These are phyloP conservation scores for Spatholobus suberectus DNA, from an alignment of 306 rosid genomes.

Conservation along the genomic window DNA sequence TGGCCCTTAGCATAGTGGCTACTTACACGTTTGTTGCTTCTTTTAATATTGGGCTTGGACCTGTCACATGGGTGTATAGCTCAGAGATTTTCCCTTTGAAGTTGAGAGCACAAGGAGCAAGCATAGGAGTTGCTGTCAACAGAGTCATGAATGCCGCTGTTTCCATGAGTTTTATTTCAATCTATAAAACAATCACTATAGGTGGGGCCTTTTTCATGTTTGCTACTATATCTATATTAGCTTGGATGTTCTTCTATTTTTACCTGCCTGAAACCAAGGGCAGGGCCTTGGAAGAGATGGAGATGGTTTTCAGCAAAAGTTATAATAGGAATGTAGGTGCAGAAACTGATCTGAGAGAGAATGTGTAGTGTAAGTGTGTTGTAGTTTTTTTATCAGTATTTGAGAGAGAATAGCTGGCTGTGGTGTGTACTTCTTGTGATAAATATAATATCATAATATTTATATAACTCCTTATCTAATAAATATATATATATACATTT, in stretches of 20 bases:
- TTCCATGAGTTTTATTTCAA: constrained; percentile 65
- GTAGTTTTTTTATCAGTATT: background rate
- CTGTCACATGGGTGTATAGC: constrained; percentile 77
- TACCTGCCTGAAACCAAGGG: constrained; percentile 81
- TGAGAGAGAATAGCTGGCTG: background rate
- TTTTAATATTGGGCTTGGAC: constrained; percentile 72
- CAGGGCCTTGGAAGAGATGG: constrained; percentile 77
- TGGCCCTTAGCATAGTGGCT: constrained; percentile 52
- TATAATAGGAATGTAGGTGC: background rate
- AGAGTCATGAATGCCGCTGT: constrained; percentile 62
- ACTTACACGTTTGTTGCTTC: constrained; percentile 59
- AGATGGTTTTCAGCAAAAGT: constrained; percentile 52
- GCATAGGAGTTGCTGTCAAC: constrained; percentile 76
- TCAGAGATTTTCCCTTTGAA: constrained; percentile 75
- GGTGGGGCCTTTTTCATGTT: constrained; percentile 81
- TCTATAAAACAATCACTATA: constrained; percentile 67
- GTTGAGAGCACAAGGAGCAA: constrained; percentile 71
- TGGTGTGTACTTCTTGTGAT: background rate
- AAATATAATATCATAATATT: background rate
- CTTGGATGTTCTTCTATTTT: constrained; percentile 66
- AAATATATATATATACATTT: too few relatives aligned
- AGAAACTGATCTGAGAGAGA: background rate
- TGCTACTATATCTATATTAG: constrained; percentile 59
- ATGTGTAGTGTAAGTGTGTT: background rate
- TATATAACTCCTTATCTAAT: too few relatives aligned